A percentile compares a stretch with the other conserved stretches of the same genome.
Conservation (phyloP, 305 asterid genomes). For the Rubia balearica region DNA sequence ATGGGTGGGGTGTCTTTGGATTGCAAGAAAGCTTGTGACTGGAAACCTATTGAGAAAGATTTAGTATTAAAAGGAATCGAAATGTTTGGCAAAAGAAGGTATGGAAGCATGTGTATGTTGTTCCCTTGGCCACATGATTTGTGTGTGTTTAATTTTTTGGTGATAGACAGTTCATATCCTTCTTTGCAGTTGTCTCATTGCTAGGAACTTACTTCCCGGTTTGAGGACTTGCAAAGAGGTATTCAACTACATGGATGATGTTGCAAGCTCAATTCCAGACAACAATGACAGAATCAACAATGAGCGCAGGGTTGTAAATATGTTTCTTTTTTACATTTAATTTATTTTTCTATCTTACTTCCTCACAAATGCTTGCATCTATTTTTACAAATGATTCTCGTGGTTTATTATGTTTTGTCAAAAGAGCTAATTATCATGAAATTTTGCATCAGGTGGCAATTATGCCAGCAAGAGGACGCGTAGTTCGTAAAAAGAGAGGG, state of each 20-base stretch:
- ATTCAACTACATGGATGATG: constrained; percentile 62
- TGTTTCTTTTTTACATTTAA: background rate
- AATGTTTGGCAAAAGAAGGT: constrained; percentile 97
- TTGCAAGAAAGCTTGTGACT: constrained; percentile 38
- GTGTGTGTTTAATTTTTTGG: no score
- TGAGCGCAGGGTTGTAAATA: constrained; percentile 46
- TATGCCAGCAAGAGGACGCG: constrained; percentile 57
- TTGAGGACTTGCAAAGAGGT: constrained; percentile 90
- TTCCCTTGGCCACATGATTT: background rate
- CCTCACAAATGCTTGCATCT: no score
- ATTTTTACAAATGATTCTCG: background rate
- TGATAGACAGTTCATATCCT: constrained; percentile 16
- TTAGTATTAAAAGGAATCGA: constrained; percentile 79
- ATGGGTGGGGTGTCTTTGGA: constrained; percentile 19
- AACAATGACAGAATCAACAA: constrained; percentile 48
- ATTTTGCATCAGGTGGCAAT: constrained; percentile 36
- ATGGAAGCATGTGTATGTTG: constrained; percentile 10
- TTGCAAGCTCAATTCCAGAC: constrained; percentile 38
- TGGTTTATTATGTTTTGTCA: background rate
- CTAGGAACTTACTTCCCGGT: constrained; percentile 88
- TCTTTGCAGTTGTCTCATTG: constrained; percentile 77
- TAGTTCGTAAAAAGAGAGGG: constrained; percentile 88
- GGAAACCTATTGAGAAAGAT: constrained; percentile 94
- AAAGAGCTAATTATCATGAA: background rate
- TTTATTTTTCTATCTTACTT: no score